These are phyloP conservation scores for Allium sativum DNA, from an alignment of 106 monocot species.

Conservation along the genomic window DNA sequence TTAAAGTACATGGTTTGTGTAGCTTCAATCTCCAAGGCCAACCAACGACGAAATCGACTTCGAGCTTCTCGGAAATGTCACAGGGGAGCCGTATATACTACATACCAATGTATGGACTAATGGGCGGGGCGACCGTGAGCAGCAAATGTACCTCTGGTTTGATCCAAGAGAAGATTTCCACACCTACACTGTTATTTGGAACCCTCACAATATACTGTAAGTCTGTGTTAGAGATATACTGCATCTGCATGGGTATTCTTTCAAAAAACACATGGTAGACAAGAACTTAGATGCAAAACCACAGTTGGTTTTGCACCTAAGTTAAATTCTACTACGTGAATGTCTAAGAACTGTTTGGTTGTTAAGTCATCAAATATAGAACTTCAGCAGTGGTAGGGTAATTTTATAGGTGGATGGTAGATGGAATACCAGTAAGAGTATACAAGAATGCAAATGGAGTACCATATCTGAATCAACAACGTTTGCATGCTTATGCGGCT, in stretches of 20 bases:
- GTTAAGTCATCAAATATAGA: too few relatives aligned
- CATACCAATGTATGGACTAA: constrained; percentile 29
- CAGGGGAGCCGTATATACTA: constrained; percentile 26
- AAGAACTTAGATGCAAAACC: too few relatives aligned
- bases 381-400: background rate
- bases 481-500: constrained; percentile 31
- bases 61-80: constrained; percentile 25
- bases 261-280: too few relatives aligned
- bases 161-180: constrained; percentile 28
- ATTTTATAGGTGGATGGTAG: constrained; percentile 22
- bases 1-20: background rate
- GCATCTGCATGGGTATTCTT: too few relatives aligned
- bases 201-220: constrained; percentile 11
- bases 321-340: too few relatives aligned
- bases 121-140: constrained; percentile 27
- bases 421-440: constrained; percentile 42
- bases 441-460: constrained; percentile 37
- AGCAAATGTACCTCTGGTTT: constrained; percentile 26
- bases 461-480: constrained; percentile 26
- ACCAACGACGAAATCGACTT: constrained; percentile 25
- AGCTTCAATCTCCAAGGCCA: constrained; percentile 4
- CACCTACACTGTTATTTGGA: constrained; percentile 28
- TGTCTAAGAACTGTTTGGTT: too few relatives aligned
- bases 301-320: too few relatives aligned
- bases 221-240: too few relatives aligned